Base-by-base conservation (phyloP, 768 basidiomycete genomes). In the Termitomyces sp. region DNA sequence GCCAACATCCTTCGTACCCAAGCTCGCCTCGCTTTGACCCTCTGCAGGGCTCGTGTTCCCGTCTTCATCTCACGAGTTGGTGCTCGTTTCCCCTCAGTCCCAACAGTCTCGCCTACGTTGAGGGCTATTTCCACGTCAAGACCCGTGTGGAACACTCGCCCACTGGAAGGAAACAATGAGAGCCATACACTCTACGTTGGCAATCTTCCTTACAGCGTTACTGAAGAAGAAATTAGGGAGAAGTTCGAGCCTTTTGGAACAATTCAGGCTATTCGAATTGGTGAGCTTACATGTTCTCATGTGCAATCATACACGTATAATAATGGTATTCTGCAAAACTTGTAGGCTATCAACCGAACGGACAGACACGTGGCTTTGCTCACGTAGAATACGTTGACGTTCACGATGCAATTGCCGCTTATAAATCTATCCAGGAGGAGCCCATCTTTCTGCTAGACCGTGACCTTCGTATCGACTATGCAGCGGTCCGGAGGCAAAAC, bases 171-270 rank as follows among this genome's bases (percentile, higher is more conserved):
- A 36, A 44, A 30, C 27, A 1, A 8, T 12, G 49, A 50, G 32
- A 69, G 67, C n/a, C 68, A 68, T 10, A 72, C 71, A 3, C 63
- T 85, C 50, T 85, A 69, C 44, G 62, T 83, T 33, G 79, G 75
- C 9, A 86, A 85, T 61, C n/a, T 86, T n/a, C 81, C 83, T 49
- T 89, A 71, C 66, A 70, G 64, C 18, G 63, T 70, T 39, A 75
- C 73, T 1, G 77, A 75, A 59, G 68, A 66, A 22, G 73, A 82
- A 45, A 48, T 86, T 12, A 56, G 68, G 40, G 72, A 76, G 4
- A 69, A 72, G 18, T 79, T 84, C 62, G 67, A 64, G 22, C 65
- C 72, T 26, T 83, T 78, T 62, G 84, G 83, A 8, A 57, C 68
- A 22, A 59, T 85, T 40, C 56, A 56, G 37, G 61, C 56, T 14